phyloP scores from a whole-genome alignment of 2,329 filamentous ascomycete genomes.

The Pseudopithomyces maydicus region DNA sequence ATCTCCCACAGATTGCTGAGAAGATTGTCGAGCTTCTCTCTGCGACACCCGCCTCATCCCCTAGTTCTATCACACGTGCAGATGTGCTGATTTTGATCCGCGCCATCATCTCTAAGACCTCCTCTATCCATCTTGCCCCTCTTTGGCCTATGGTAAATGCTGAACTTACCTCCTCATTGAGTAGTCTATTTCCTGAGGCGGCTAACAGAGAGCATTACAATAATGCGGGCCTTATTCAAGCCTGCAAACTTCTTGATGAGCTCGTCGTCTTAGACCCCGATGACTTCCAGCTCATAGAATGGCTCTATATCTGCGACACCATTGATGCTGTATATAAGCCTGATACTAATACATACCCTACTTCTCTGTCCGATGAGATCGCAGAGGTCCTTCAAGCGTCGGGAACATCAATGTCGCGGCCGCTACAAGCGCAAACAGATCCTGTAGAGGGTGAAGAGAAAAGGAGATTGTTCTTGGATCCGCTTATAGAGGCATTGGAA shows the following conservation, averaged over 20 bases:
- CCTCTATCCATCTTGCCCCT: constrained; percentile 76
- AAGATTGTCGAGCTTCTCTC: constrained; percentile 85
- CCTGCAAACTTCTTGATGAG: constrained; percentile 89
- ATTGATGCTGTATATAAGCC: constrained; percentile 93
- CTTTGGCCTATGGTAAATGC: constrained; percentile 90
- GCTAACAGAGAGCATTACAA: constrained; percentile 76
- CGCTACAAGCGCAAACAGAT: constrained; percentile 5
- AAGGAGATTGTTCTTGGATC: constrained; percentile 51
- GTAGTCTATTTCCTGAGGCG: constrained; percentile 72
- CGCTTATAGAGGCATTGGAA: constrained; percentile 40
- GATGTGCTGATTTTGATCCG: constrained; percentile 90
- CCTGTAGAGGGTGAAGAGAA: constrained; percentile 19
- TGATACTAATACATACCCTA: constrained; percentile 63
- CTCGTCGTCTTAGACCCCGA: constrained; percentile 87
- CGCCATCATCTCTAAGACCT: constrained; percentile 78
- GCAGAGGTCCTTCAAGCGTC: constrained; percentile 67
- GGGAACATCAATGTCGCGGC: constrained; percentile 35
- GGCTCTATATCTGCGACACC: constrained; percentile 96
- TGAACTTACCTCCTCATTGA: constrained; percentile 80
- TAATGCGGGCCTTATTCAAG: constrained; percentile 79
- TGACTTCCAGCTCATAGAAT: constrained; percentile 97
- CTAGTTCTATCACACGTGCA: constrained; percentile 84
- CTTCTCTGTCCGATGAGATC: constrained; percentile 83
- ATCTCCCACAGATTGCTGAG: constrained; percentile 74
- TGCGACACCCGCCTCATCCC: constrained; percentile 85